Conservation (phyloP, 2,329 filamentous ascomycete species). For the Pestalotiopsis sp. region DNA sequence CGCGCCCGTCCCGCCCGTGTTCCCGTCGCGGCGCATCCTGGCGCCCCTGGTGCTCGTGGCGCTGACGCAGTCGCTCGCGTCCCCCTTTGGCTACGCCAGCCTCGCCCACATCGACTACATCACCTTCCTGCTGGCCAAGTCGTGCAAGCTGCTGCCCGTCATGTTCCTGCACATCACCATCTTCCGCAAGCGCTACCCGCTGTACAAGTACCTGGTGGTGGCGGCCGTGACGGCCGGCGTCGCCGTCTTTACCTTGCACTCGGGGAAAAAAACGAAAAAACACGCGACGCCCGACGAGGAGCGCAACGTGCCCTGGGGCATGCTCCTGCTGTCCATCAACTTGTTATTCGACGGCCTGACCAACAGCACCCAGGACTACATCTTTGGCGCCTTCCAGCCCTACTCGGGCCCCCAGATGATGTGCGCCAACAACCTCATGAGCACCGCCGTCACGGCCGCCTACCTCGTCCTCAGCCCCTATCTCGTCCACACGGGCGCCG, state of each 20-base stretch:
- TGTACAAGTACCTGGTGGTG: slow-evolving; percentile 97
- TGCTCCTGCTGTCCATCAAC: slow-evolving; percentile 85
- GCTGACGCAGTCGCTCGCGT: slow-evolving; percentile 84
- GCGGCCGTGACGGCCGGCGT: slow-evolving; percentile 89
- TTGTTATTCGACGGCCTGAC: slow-evolving; percentile 94
- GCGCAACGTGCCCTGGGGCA: slow-evolving; percentile 73
- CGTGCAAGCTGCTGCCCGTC: slow-evolving; percentile 97
- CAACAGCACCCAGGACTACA: slow-evolving; percentile 95
- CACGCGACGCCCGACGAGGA: slow-evolving; percentile 43
- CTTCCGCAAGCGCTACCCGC: slow-evolving; percentile 85
- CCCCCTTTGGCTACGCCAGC: slow-evolving; percentile 93
- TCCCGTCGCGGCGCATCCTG: slow-evolving; percentile 77
- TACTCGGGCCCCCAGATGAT: slow-evolving; percentile 98
- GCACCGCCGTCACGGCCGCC: slow-evolving; percentile 72
- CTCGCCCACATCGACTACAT: slow-evolving; percentile 96
- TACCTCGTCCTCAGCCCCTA: slow-evolving; percentile 83
- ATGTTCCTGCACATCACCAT: slow-evolving; percentile 96
- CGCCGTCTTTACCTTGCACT: slow-evolving; percentile 91
- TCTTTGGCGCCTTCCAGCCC: slow-evolving; percentile 78
- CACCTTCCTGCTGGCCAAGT: slow-evolving; percentile 95
- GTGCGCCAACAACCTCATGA: slow-evolving; percentile 94
- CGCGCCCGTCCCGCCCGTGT: slow-evolving; percentile 63
- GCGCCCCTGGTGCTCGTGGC: slow-evolving; percentile 82
- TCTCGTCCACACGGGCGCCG: slow-evolving; percentile 68
- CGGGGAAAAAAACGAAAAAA: slow-evolving; percentile 53